A percentile compares a stretch with the other conserved stretches of the same genome.
Evolutionary conservation across 345 rosid species (phyloP).

Genomic region (Eucalyptus melliodora): DNA sequence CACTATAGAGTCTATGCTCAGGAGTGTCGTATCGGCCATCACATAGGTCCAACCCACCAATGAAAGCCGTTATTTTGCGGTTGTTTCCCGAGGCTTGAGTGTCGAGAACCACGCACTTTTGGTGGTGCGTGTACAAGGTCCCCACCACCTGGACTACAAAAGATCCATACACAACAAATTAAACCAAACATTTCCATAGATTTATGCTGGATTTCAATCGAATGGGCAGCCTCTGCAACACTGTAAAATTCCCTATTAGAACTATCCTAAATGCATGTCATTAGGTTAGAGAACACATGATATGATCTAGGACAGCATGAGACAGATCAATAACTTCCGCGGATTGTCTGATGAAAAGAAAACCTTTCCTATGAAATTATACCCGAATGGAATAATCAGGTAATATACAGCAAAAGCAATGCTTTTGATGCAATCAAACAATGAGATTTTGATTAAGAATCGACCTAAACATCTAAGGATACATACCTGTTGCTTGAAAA

Average conservation of each 20-base stretch:
- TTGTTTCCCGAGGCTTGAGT: slow-evolving; percentile 41
- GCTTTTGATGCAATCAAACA: background rate
- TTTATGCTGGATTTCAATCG: background rate
- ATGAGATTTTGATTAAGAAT: background rate
- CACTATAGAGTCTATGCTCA: slow-evolving; percentile 41
- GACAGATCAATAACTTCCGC: background rate
- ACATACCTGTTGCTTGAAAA: slow-evolving; percentile 59
- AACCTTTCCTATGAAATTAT: background rate
- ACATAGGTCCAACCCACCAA: slow-evolving; percentile 61
- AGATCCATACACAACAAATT: slow-evolving; percentile 1
- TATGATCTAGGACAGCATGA: background rate
- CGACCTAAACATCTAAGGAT: background rate
- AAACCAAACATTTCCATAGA: background rate
- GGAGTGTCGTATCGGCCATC: slow-evolving; percentile 84
- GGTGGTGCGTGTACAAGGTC: slow-evolving; percentile 68
- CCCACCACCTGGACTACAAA: slow-evolving; percentile 67
- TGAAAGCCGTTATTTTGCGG: slow-evolving; percentile 54
- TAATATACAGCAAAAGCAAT: background rate
- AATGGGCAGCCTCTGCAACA: background rate
- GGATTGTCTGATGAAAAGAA: background rate
- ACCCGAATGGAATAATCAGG: background rate
- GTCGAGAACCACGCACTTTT: slow-evolving; percentile 58
- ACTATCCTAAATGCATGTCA: background rate
- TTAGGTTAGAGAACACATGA: background rate
- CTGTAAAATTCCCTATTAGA: background rate